Percentiles rank a stretch among this genome's conserved stretches.
Conservation (phyloP, 1,284 basidiomycete species). For the Volvariella surrecta region DNA sequence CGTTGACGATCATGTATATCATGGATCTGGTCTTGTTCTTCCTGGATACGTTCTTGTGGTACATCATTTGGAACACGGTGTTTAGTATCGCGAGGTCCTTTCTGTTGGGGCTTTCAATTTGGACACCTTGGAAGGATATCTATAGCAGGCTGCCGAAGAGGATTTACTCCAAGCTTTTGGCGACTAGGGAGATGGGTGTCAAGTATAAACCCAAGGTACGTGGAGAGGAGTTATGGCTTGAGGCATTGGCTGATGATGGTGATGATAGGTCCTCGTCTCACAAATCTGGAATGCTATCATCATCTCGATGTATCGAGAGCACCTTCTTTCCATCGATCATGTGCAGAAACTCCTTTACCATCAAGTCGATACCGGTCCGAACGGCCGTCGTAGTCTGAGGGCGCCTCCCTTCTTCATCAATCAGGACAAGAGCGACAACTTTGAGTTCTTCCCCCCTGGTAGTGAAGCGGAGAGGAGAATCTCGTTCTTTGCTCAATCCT, state of each 20-base stretch:
- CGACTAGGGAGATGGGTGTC: constrained; percentile 92
- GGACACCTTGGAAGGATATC: constrained; percentile 96
- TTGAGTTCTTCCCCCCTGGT: constrained; percentile 88
- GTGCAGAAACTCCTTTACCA: constrained; percentile 93
- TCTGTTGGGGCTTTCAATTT: constrained; percentile 85
- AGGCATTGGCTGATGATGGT: not conserved
- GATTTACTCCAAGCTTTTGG: constrained; percentile 91
- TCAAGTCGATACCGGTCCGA: constrained; percentile 72
- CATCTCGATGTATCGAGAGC: constrained; percentile 98
- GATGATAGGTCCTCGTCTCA: constrained; percentile 74
- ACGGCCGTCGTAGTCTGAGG: constrained; percentile 83
- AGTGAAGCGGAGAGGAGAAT: constrained; percentile 94
- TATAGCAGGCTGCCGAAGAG: constrained; percentile 93
- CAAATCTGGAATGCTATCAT: constrained; percentile 98
- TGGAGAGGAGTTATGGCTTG: constrained; percentile 5
- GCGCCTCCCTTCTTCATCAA: constrained; percentile 95
- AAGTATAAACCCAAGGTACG: constrained; percentile 92
- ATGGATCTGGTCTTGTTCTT: constrained; percentile 96
- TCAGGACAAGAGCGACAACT: constrained; percentile 68
- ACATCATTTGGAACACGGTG: constrained; percentile 93
- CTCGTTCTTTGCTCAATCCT: constrained; percentile 93
- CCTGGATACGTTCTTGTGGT: constrained; percentile 97
- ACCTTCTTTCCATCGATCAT: constrained; percentile 90
- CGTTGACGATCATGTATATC: constrained; percentile 91
- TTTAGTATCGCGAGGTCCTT: constrained; percentile 90